Conservation (phyloP, 441 rosid species). For the Corymbia calophylla region DNA sequence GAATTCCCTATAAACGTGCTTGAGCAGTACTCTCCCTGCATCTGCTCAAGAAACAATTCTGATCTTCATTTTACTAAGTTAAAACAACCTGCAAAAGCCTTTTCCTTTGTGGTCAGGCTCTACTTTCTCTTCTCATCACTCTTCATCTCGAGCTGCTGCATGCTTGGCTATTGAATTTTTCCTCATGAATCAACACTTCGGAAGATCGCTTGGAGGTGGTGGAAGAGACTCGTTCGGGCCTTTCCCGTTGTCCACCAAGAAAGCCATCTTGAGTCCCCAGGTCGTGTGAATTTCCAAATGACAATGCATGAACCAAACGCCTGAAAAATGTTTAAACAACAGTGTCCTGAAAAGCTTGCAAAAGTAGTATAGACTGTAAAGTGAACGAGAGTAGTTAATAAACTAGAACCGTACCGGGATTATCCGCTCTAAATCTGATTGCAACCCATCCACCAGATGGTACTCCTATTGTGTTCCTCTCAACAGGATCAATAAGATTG, state of each 20-base stretch:
- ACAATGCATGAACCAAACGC: constrained; percentile 14
- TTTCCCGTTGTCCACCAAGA: constrained; percentile 10
- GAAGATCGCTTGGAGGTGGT: constrained; percentile 11
- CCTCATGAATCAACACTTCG: constrained; percentile 1
- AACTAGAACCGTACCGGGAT: neutral
- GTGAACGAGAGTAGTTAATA: neutral
- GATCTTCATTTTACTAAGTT: neutral
- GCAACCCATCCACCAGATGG: constrained; percentile 11
- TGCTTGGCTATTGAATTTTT: neutral
- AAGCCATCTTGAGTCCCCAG: constrained; percentile 16
- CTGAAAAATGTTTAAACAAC: neutral
- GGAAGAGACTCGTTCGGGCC: constrained; percentile 4
- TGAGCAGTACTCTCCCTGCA: too few species aligned
- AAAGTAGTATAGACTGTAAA: neutral
- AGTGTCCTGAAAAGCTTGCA: neutral
- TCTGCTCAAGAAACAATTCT: neutral
- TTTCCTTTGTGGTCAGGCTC: neutral
- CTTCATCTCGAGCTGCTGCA: neutral
- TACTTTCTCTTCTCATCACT: neutral
- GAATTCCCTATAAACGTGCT: neutral
- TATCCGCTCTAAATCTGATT: neutral
- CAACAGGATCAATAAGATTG: constrained; percentile 5
- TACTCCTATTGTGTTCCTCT: constrained; percentile 8
- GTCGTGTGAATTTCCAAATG: constrained; percentile 13
- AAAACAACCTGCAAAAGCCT: neutral